Evolutionary conservation across 208 protist genomes (phyloP), one percentile per base, ranked within the genome.

Genomic region (Acanthamoeba culbertsoni): DNA sequence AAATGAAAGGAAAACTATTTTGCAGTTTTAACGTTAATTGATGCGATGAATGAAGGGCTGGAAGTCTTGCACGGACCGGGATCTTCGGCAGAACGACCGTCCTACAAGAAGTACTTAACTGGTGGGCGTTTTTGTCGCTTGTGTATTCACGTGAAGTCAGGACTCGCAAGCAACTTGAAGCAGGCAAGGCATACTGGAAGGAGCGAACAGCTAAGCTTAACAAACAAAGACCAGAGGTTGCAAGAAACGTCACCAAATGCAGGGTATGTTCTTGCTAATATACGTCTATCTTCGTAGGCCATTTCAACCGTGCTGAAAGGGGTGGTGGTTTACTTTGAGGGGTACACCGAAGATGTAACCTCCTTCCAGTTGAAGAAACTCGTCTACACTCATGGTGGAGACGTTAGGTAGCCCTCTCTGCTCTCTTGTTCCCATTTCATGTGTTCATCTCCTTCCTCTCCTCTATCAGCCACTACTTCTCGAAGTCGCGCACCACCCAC

Each of bases 401-500:
- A 71, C 33, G 40, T 92, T 6, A 55, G 88, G 88, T 92, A 20
- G 3, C n/a, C 4, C 18, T 42, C 28, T 10, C 5, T 0, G 0
- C 59, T 59, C 88, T 26, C n/a, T 75, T 75, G 16, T 40, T 2
- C 14, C 10, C 20, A 62, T 63, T 10, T 12, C 20, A 7, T 14
- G 14, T 35, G 14, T 48, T 7, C 40, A 53, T 63, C 53, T 26
- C 7, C 59, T 51, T 23, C 4, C 5, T 51, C 8, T 33, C 37
- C 12, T 71, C 42, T 71, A 46, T 23, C 59, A 92, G 88, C 55
- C 88, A 92, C 28, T 92, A 92, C 88, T 92, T 92, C 12, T 82
- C 62, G 1, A 92, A 92, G 42, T 42, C n/a, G 3, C 40, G 31
- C 2, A 92, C 88, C 26, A 92, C 88, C 31, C 88, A 92, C 46